Percentiles rank a stretch among this genome's conserved stretches.
phyloP scores from a whole-genome alignment of 306 rosid genomes.

The Argentina anserina region DNA sequence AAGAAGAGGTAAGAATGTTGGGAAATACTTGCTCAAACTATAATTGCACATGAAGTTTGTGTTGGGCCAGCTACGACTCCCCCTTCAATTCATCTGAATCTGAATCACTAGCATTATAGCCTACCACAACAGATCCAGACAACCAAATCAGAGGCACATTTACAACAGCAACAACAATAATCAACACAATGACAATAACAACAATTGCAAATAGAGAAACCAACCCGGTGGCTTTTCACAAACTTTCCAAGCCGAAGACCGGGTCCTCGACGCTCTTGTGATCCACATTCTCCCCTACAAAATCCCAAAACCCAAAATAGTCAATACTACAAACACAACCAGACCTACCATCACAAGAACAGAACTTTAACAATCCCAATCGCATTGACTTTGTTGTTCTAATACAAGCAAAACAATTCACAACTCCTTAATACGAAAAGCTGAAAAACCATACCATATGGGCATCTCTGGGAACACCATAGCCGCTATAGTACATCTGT shows the following conservation, averaged over 20 bases:
- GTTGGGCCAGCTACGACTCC: slow-evolving; percentile 39
- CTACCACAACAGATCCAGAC: slow-evolving; percentile 36
- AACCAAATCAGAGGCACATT: slow-evolving; percentile 3
- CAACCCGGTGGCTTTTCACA: slow-evolving; percentile 90
- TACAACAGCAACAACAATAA: background rate
- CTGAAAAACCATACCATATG: slow-evolving; percentile 53
- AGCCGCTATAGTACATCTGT: slow-evolving; percentile 90
- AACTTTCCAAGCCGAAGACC: slow-evolving; percentile 91
- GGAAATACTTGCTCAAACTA: slow-evolving; percentile 36
- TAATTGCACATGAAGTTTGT: slow-evolving; percentile 14
- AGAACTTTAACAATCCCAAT: background rate
- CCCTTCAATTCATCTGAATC: slow-evolving; percentile 77
- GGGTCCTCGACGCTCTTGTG: slow-evolving; percentile 72
- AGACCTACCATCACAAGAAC: background rate
- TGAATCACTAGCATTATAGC: slow-evolving; percentile 91
- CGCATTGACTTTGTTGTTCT: too few species aligned
- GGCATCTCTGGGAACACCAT: slow-evolving; percentile 81
- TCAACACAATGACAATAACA: background rate
- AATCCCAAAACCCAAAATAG: slow-evolving; percentile 12
- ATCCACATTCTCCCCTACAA: slow-evolving; percentile 83
- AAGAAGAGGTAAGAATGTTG: slow-evolving; percentile 19
- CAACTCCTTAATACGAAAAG: slow-evolving; percentile 12
- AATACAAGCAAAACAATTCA: background rate
- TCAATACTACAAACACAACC: background rate
- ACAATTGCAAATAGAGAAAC: background rate